Evolutionary conservation across 441 rosid genomes (phyloP).

Genomic region (Macaranga tanarius): DNA sequence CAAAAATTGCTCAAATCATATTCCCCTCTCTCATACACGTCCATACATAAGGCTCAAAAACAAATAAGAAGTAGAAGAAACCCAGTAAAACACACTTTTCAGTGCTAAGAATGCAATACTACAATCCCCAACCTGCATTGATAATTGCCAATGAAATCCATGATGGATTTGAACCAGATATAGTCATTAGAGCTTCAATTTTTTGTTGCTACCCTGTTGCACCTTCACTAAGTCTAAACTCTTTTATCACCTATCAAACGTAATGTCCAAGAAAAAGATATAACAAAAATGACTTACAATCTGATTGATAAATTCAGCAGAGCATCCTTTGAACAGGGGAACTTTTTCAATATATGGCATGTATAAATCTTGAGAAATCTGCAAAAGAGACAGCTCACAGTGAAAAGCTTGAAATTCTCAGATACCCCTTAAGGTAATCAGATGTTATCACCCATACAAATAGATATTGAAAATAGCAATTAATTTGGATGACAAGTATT

Average conservation of each 20-base stretch:
- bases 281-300: constrained; percentile 52
- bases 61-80: not conserved
- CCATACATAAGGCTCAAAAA: not conserved
- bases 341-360: constrained; percentile 60
- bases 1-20: not conserved
- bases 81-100: not conserved
- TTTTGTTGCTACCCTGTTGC: not conserved
- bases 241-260: not conserved
- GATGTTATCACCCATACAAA: not conserved
- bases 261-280: not conserved
- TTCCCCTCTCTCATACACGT: not conserved
- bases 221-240: not conserved
- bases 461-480: not conserved
- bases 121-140: not conserved
- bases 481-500: not conserved
- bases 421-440: not conserved
- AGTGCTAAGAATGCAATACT: not conserved
- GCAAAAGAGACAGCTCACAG: constrained; percentile 26
- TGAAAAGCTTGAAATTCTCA: constrained; percentile 15
- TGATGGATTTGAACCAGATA: not conserved
- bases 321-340: constrained; percentile 71
- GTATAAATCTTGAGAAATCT: constrained; percentile 75
- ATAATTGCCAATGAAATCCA: not conserved
- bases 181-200: not conserved
- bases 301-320: constrained; percentile 81